phyloP scores from a whole-genome alignment of 495 filamentous ascomycete species.

The Penicillium robsamsonii region DNA sequence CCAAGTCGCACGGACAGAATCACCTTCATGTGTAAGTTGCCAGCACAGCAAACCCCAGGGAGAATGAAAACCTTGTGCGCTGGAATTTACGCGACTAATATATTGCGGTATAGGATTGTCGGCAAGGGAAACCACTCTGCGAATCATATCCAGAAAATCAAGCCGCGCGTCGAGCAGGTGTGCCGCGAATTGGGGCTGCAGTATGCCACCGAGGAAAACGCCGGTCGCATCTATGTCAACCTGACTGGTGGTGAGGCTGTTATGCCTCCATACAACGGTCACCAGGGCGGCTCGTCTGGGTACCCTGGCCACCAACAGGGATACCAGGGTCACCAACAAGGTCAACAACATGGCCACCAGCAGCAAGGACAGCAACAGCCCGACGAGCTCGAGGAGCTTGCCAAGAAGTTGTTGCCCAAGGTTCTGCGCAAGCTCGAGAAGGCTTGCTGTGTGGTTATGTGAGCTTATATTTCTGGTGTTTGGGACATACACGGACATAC shows the following conservation, averaged over 20 bases:
- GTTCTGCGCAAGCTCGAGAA: constrained; percentile 63
- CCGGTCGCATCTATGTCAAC: constrained; percentile 76
- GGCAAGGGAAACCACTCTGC: constrained; percentile 88
- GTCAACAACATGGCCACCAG: constrained; percentile 34
- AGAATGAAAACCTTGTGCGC: neutral
- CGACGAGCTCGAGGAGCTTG: constrained; percentile 62
- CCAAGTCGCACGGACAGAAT: constrained; percentile 64
- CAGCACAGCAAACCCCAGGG: neutral
- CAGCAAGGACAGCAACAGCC: constrained; percentile 50
- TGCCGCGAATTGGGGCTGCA: constrained; percentile 78
- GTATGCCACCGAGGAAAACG: constrained; percentile 82
- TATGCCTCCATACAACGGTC: constrained; percentile 46
- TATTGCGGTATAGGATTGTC: constrained; percentile 60
- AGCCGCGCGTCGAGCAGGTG: constrained; percentile 82
- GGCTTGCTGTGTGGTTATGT: constrained; percentile 81
- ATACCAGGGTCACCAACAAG: constrained; percentile 36
- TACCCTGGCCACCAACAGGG: constrained; percentile 11
- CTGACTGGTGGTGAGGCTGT: constrained; percentile 59
- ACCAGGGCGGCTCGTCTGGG: constrained; percentile 23
- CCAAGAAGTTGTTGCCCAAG: constrained; percentile 59
- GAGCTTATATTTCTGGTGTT: constrained; percentile 22
- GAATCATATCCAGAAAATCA: constrained; percentile 82
- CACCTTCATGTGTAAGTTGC: constrained; percentile 68
- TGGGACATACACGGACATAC: constrained; percentile 1
- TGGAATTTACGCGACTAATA: neutral